A percentile compares a stretch with the other conserved stretches of the same genome.
Conservation (phyloP, 1,284 basidiomycete species). For the Ganoderma leucocontextum region DNA sequence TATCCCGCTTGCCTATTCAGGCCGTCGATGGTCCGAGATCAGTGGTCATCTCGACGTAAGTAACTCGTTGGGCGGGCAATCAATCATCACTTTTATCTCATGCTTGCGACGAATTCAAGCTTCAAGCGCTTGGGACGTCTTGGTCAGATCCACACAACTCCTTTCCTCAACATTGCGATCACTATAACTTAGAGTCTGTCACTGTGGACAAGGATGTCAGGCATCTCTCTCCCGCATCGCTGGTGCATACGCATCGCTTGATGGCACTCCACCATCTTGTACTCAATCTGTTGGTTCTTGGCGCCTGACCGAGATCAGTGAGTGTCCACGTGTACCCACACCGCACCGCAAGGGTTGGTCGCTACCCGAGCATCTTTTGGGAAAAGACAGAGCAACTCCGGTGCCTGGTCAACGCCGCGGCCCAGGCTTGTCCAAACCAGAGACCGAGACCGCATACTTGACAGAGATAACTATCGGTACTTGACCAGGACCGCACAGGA, state of each 20-base stretch:
- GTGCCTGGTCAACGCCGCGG: not conserved
- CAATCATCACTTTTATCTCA: constrained; percentile 18
- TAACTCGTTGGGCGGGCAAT: no score
- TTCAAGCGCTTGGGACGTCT: no score
- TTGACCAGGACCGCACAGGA: not conserved
- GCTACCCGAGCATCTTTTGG: not conserved
- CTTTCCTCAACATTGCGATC: not conserved
- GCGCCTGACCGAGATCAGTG: not conserved
- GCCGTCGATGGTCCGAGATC: constrained; percentile 30
- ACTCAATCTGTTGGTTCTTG: not conserved
- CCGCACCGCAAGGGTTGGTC: not conserved
- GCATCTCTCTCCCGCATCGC: not conserved
- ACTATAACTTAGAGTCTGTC: no score
- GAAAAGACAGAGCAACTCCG: not conserved
- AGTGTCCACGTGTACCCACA: constrained; percentile 1
- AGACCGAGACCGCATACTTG: not conserved
- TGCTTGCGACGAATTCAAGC: constrained; percentile 7
- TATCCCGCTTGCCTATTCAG: constrained; percentile 21
- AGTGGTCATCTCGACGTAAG: constrained; percentile 34
- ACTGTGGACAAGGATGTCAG: not conserved
- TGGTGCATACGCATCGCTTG: not conserved
- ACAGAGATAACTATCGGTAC: not conserved
- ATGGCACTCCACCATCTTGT: not conserved
- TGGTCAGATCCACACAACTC: no score
- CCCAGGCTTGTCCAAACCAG: not conserved